Percentiles rank a stretch among this genome's conserved stretches.
These are phyloP conservation scores for Leccinum boreale DNA, from an alignment of 768 basidiomycete genomes.

Conservation along the genomic window DNA sequence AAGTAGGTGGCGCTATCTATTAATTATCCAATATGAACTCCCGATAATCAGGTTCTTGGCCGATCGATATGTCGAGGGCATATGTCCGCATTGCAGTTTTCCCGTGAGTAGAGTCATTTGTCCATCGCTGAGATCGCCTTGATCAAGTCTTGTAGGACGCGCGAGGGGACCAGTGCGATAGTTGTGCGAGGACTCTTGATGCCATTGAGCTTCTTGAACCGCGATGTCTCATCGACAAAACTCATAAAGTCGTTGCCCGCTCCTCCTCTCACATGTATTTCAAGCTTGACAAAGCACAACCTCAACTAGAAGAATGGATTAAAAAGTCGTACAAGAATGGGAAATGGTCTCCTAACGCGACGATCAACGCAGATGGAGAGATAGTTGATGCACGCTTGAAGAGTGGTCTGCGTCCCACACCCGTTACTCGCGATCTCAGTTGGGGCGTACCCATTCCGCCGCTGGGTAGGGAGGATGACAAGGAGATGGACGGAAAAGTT, in stretches of 20 bases:
- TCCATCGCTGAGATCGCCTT: neutral
- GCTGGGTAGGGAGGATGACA: conserved; percentile 63
- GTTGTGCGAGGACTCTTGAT: conserved; percentile 88
- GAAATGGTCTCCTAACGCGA: conserved; percentile 90
- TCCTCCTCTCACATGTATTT: conserved; percentile 91
- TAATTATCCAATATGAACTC: conserved; percentile 8
- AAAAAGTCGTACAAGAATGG: conserved; percentile 73
- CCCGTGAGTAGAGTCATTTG: conserved; percentile 47
- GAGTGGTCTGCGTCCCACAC: conserved; percentile 81
- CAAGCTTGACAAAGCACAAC: conserved; percentile 79
- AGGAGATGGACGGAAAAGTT: conserved; percentile 91
- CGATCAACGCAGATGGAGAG: conserved; percentile 84
- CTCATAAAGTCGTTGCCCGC: conserved; percentile 71
- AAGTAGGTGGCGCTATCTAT: conserved; percentile 46
- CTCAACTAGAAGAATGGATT: conserved; percentile 85
- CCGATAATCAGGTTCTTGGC: conserved; percentile 71
- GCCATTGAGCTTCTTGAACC: conserved; percentile 92
- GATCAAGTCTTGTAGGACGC: conserved; percentile 61
- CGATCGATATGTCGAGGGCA: conserved; percentile 98
- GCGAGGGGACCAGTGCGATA: conserved; percentile 97
- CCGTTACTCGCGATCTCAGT: conserved; percentile 87
- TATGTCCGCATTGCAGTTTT: conserved; percentile 88
- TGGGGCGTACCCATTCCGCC: conserved; percentile 96
- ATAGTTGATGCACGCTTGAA: conserved; percentile 88
- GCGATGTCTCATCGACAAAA: conserved; percentile 84